phyloP scores from a whole-genome alignment of 1,139 yeast species.

The Candida sojae region DNA sequence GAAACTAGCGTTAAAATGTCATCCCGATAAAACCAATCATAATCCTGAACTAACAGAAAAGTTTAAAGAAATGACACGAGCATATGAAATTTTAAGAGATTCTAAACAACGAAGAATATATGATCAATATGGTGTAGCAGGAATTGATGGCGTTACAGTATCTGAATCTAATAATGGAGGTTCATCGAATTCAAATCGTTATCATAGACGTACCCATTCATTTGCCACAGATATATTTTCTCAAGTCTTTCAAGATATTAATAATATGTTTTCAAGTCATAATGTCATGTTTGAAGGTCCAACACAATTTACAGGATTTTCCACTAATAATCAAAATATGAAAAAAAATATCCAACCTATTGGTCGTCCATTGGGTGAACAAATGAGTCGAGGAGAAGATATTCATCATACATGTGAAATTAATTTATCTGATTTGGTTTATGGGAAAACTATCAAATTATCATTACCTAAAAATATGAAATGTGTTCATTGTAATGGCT shows the following conservation, averaged over 20 bases:
- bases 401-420: constrained; percentile 45
- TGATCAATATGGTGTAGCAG: constrained; percentile 42
- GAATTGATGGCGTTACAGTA: constrained; percentile 32
- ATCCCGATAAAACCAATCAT: constrained; percentile 51
- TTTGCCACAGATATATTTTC: constrained; percentile 35
- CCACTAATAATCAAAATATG: constrained; percentile 14
- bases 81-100: constrained; percentile 45
- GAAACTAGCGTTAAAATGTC: constrained; percentile 43
- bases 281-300: constrained; percentile 13
- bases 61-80: constrained; percentile 45
- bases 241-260: constrained; percentile 41
- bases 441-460: constrained; percentile 42
- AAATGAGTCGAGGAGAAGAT: constrained; percentile 31
- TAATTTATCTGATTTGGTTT: constrained; percentile 35
- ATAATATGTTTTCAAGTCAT: constrained; percentile 28
- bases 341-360: constrained; percentile 26
- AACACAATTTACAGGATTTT: neutral
- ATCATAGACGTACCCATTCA: constrained; percentile 4
- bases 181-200: constrained; percentile 8
- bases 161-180: constrained; percentile 11
- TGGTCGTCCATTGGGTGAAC: constrained; percentile 13
- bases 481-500: constrained; percentile 37
- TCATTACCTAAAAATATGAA: constrained; percentile 40
- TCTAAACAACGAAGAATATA: constrained; percentile 30
- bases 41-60: constrained; percentile 44